Evolutionary conservation across 768 basidiomycete genomes (phyloP).

Genomic region (Tubosaeta sp.): DNA sequence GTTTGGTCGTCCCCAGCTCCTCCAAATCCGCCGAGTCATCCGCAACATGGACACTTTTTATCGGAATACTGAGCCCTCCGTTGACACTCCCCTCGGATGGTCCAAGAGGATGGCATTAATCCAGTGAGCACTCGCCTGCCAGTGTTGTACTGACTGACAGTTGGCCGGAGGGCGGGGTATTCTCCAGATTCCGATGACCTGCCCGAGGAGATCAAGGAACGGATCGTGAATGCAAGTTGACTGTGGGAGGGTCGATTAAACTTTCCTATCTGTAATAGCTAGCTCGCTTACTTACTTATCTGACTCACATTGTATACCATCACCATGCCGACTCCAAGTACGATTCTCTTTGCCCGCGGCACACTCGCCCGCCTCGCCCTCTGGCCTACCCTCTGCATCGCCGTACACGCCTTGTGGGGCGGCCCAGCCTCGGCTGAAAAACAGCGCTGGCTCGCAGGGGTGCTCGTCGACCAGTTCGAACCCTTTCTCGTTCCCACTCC

Average conservation of each 20-base stretch:
- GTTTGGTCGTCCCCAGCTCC: slow-evolving; percentile 12
- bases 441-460: slow-evolving; percentile 79
- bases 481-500: slow-evolving; percentile 36
- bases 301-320: background rate
- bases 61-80: background rate
- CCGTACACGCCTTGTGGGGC: slow-evolving; percentile 84
- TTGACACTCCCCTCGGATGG: background rate
- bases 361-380: slow-evolving; percentile 74
- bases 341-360: slow-evolving; percentile 81
- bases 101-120: background rate
- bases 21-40: slow-evolving; percentile 15
- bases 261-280: too few species aligned
- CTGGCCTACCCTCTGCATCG: slow-evolving; percentile 86
- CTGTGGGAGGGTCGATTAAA: background rate
- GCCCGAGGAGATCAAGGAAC: background rate
- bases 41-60: slow-evolving; percentile 16
- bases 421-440: slow-evolving; percentile 70
- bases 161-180: background rate
- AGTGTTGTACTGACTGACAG: background rate
- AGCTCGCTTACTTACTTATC: background rate
- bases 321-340: slow-evolving; percentile 26
- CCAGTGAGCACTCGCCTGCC: background rate
- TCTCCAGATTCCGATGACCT: background rate
- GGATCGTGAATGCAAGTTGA: background rate
- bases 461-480: slow-evolving; percentile 78